Evolutionary conservation across 257 asterid genomes (phyloP).

Genomic region (Solanum dulcamara): DNA sequence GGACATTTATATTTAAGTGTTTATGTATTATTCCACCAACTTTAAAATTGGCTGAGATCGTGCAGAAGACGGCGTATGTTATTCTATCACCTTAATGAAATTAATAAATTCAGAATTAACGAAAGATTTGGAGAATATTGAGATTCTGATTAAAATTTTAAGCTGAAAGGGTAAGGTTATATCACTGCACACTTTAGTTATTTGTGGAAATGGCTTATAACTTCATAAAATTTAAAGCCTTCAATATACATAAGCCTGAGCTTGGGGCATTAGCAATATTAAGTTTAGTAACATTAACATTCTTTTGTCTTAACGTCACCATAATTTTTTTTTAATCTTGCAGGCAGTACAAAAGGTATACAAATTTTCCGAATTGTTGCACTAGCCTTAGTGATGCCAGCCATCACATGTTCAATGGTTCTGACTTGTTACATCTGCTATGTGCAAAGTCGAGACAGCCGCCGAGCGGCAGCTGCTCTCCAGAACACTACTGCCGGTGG

Average conservation of each 20-base stretch:
- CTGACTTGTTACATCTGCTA: slow-evolving; percentile 8
- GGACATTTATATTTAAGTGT: background rate
- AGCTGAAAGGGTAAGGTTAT: no score
- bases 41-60: background rate
- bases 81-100: background rate
- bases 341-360: slow-evolving; percentile 6
- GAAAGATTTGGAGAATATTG: no score
- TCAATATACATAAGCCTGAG: no score
- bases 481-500: background rate
- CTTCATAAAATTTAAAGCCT: no score
- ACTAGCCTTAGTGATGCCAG: slow-evolving; percentile 20
- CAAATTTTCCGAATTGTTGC: slow-evolving; percentile 9
- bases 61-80: background rate
- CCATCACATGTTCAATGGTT: slow-evolving; percentile 10
- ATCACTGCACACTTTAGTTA: no score
- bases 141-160: no score
- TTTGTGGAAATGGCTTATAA: no score
- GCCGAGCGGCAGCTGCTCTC: background rate
- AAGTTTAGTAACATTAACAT: no score
- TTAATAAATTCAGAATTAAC: background rate
- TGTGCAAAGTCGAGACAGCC: background rate
- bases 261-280: no score
- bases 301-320: background rate
- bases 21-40: background rate
- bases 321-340: background rate